phyloP scores from a whole-genome alignment of 2,329 filamentous ascomycete genomes.

The Aspergillus hiratsukae region DNA sequence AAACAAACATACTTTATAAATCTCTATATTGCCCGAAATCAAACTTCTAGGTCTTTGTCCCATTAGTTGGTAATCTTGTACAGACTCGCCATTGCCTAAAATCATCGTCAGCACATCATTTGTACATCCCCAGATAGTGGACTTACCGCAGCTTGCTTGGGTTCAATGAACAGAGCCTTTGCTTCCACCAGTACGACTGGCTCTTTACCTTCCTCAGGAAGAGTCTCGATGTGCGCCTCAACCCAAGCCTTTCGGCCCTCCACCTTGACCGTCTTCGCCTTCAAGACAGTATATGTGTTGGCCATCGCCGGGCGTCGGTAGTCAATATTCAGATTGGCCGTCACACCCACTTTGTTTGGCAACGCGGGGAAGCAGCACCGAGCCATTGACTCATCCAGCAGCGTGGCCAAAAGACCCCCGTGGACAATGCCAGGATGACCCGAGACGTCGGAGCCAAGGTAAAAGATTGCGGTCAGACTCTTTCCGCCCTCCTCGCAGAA shows the following conservation, averaged over 20 bases:
- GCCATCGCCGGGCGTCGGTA: slow-evolving; percentile 79
- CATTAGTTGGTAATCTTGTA: slow-evolving; percentile 18
- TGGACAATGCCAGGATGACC: slow-evolving; percentile 90
- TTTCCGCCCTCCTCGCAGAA: slow-evolving; percentile 70
- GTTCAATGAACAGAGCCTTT: slow-evolving; percentile 82
- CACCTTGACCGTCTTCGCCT: slow-evolving; percentile 74
- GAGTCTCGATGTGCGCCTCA: slow-evolving; percentile 75
- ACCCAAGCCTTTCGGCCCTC: slow-evolving; percentile 96
- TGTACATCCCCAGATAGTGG: neutral
- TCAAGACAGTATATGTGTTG: slow-evolving; percentile 69
- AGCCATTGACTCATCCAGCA: slow-evolving; percentile 85
- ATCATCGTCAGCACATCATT: neutral
- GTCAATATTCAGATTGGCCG: slow-evolving; percentile 75
- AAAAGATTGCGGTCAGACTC: slow-evolving; percentile 66
- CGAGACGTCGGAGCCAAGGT: slow-evolving; percentile 74
- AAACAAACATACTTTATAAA: neutral
- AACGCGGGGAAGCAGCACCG: slow-evolving; percentile 83
- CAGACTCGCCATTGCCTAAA: slow-evolving; percentile 20
- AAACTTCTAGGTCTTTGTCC: neutral
- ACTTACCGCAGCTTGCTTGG: slow-evolving; percentile 72
- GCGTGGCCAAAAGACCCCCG: slow-evolving; percentile 83
- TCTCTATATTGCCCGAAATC: neutral
- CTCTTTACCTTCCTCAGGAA: slow-evolving; percentile 60
- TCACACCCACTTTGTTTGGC: slow-evolving; percentile 76
- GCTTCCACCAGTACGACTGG: slow-evolving; percentile 73